Base-by-base conservation (phyloP, 257 asterid species). In the Gentiana straminea region DNA sequence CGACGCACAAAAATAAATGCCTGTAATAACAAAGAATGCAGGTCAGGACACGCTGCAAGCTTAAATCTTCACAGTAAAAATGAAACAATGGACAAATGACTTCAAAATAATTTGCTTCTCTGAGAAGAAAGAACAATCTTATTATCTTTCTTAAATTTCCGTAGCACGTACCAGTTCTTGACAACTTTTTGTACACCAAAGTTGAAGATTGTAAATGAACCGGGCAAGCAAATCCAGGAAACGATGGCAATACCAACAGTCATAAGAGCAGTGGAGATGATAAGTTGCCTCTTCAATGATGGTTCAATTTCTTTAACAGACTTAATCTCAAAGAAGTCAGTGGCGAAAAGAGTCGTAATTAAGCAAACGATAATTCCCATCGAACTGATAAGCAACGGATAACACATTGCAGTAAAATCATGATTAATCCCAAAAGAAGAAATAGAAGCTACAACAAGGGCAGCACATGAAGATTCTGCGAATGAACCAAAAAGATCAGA, bases 321-420 rank as follows among this genome's bases (percentile, higher is more conserved):
- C 55, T 76, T 76, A 49, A 76, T 66, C 67, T 76, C 76, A 55
- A 69, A 69, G 62, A 72, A 66, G 59, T 76, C 81, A 0, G 81
- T 76, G 7, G 81, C 81, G 69, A 76, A 76, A 59, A 87, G 93
- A 10, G 96, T 87, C 24, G 96, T 87, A 52, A 87, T 68, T 55
- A 87, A 73, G 77, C 96, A 87, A 66, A 84, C 87, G 13, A 87
- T 74, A 58, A 87, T 87, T 56, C 96, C 96, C 86, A 87, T 63
- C 47, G 96, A 87, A 59, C 96, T 87, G 48, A 87, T 78, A 33
- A 84, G 91, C 81, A 82, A 54, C 4, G 95, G 94, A 58, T 79
- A 86, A 58, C 78, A 74, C 95, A 89, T 89, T 54, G 81, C 86
- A 10, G 95, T 81, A 65, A 89, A 80, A 52, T 89, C 94, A 49